Evolutionary conservation across 2,329 filamentous ascomycete genomes (phyloP).

Genomic region (Trichoderma oligosporum): DNA sequence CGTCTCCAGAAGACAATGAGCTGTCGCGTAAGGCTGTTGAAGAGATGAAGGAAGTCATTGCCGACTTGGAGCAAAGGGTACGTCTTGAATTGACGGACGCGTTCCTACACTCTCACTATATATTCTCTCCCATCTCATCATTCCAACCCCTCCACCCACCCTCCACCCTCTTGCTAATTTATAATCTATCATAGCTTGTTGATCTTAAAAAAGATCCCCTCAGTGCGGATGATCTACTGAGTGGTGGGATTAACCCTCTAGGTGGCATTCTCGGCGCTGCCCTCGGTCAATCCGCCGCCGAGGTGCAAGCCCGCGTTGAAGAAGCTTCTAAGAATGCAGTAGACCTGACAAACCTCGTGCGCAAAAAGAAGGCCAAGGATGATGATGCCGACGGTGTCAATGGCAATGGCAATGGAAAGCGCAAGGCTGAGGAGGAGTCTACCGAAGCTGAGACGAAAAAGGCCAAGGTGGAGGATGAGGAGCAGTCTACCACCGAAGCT

Average conservation of each 20-base stretch:
- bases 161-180: not conserved
- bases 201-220: constrained; percentile 62
- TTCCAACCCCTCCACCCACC: not conserved
- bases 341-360: constrained; percentile 70
- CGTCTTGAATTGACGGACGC: constrained; percentile 29
- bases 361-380: constrained; percentile 60
- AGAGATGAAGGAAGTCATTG: constrained; percentile 73
- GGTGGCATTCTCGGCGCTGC: constrained; percentile 62
- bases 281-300: constrained; percentile 57
- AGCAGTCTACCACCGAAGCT: constrained; percentile 5
- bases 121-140: not conserved
- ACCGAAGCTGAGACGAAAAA: constrained; percentile 33
- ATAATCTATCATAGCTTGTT: constrained; percentile 47
- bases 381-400: constrained; percentile 18
- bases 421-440: constrained; percentile 34
- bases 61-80: constrained; percentile 73
- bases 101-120: not conserved
- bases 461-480: constrained; percentile 34
- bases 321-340: constrained; percentile 71
- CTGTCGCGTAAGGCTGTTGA: constrained; percentile 58
- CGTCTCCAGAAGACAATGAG: constrained; percentile 65
- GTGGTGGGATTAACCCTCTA: constrained; percentile 41
- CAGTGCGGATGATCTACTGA: constrained; percentile 39
- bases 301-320: constrained; percentile 61
- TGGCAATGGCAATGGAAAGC: constrained; percentile 43